Conservation (phyloP, 768 basidiomycete genomes). For the Hericium erinaceus region DNA sequence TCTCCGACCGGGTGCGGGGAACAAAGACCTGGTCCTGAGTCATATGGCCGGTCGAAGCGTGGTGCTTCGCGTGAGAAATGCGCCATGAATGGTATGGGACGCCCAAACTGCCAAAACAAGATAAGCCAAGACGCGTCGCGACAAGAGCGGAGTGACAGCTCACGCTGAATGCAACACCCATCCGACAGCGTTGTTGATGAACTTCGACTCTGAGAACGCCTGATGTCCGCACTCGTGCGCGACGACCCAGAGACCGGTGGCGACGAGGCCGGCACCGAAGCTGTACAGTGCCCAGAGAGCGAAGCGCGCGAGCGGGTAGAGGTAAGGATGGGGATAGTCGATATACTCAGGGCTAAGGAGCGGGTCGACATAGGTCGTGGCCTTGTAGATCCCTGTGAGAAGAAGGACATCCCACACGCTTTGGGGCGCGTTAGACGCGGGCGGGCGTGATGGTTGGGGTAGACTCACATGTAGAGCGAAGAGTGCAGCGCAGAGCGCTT, state of each 20-base stretch:
- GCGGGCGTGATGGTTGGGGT: slow-evolving; percentile 2
- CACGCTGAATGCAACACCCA: slow-evolving; percentile 88
- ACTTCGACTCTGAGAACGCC: slow-evolving; percentile 88
- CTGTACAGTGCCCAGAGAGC: slow-evolving; percentile 75
- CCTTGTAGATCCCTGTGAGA: slow-evolving; percentile 60
- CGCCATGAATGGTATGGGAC: slow-evolving; percentile 98
- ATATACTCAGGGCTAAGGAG: slow-evolving; percentile 48
- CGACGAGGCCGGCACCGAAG: slow-evolving; percentile 77
- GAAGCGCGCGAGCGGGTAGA: slow-evolving; percentile 54
- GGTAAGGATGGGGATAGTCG: slow-evolving; percentile 46
- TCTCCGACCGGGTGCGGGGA: slow-evolving; percentile 74
- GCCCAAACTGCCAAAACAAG: slow-evolving; percentile 48
- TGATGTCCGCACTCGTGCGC: slow-evolving; percentile 97
- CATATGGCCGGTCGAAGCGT: slow-evolving; percentile 90
- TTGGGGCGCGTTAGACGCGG: slow-evolving; percentile 12
- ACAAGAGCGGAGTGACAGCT: slow-evolving; percentile 11
- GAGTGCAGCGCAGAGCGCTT: slow-evolving; percentile 82
- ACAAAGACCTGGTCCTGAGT: slow-evolving; percentile 95
- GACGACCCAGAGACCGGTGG: slow-evolving; percentile 89
- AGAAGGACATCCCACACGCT: slow-evolving; percentile 71
- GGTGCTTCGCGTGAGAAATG: slow-evolving; percentile 90
- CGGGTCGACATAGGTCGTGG: slow-evolving; percentile 53
- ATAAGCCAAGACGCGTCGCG: not conserved
- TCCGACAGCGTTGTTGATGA: slow-evolving; percentile 86
- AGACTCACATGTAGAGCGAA: slow-evolving; percentile 62